These are phyloP conservation scores for Sporobolomyces pararoseus DNA, from an alignment of 768 basidiomycete species.

Conservation along the genomic window DNA sequence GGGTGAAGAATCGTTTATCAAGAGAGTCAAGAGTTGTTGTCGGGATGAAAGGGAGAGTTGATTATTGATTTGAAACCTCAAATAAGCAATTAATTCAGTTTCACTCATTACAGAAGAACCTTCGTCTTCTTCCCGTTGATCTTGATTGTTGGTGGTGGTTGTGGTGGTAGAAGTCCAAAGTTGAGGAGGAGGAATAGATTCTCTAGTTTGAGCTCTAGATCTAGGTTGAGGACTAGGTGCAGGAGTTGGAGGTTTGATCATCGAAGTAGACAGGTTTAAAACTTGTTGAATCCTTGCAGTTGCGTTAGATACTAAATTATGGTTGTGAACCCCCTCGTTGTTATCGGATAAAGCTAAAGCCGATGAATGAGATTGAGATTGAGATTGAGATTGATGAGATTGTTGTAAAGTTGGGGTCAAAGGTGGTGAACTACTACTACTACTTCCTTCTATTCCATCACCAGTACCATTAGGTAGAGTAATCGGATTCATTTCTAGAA, in stretches of 20 bases:
- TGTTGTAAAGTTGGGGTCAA: not conserved
- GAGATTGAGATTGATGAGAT: not conserved
- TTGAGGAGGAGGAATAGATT: not conserved
- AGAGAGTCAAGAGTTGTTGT: slow-evolving; percentile 14
- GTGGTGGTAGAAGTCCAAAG: not conserved
- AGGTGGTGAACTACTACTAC: not conserved
- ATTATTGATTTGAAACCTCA: slow-evolving; percentile 27
- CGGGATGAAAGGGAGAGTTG: not conserved
- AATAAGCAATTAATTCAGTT: not conserved
- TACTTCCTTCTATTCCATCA: no score
- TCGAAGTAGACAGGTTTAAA: no score
- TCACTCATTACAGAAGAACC: not conserved
- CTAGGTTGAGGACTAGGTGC: slow-evolving; percentile 17
- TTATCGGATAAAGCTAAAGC: no score
- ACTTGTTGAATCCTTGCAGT: not conserved
- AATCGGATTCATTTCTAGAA: not conserved
- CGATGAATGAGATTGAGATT: no score
- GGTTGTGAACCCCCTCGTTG: not conserved
- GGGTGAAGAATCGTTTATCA: slow-evolving; percentile 31
- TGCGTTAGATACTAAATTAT: slow-evolving; percentile 1
- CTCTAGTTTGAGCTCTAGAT: slow-evolving; percentile 2
- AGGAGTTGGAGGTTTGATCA: slow-evolving; percentile 5
- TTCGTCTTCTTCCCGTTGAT: not conserved
- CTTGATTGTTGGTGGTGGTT: not conserved
- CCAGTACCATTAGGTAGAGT: no score